Evolutionary conservation across 2,329 filamentous ascomycete genomes (phyloP).

Genomic region (Neurospora sp.): DNA sequence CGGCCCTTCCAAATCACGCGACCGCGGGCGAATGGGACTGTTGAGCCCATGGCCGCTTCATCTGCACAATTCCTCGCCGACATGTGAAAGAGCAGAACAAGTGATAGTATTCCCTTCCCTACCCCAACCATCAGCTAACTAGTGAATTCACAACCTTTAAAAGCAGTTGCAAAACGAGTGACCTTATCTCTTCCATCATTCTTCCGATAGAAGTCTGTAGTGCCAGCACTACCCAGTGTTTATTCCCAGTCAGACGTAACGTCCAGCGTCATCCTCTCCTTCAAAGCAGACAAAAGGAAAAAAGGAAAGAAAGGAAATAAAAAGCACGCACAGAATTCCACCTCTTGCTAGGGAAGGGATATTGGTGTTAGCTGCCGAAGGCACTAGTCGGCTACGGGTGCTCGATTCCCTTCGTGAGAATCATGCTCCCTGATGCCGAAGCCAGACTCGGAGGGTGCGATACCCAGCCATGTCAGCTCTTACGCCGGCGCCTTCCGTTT

Average conservation of each 20-base stretch:
- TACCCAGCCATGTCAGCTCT: too few relatives aligned
- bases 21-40: too few relatives aligned
- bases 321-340: background rate
- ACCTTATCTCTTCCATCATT: background rate
- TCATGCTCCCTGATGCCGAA: too few relatives aligned
- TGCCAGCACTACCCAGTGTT: background rate
- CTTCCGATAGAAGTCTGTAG: background rate
- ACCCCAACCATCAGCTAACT: background rate
- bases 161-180: background rate
- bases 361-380: too few relatives aligned
- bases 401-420: too few relatives aligned
- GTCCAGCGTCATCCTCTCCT: background rate
- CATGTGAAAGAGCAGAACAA: background rate
- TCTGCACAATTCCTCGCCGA: background rate
- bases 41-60: background rate
- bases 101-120: background rate
- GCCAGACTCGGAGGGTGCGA: too few relatives aligned
- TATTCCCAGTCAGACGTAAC: background rate
- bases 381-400: too few relatives aligned
- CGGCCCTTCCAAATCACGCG: too few relatives aligned
- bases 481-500: too few relatives aligned
- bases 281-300: background rate
- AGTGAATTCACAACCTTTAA: background rate
- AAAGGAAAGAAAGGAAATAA: background rate
- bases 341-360: background rate